Evolutionary conservation across 345 rosid species (phyloP), one percentile per base, ranked within the genome.

Genomic region (Corchorus capsularis): DNA sequence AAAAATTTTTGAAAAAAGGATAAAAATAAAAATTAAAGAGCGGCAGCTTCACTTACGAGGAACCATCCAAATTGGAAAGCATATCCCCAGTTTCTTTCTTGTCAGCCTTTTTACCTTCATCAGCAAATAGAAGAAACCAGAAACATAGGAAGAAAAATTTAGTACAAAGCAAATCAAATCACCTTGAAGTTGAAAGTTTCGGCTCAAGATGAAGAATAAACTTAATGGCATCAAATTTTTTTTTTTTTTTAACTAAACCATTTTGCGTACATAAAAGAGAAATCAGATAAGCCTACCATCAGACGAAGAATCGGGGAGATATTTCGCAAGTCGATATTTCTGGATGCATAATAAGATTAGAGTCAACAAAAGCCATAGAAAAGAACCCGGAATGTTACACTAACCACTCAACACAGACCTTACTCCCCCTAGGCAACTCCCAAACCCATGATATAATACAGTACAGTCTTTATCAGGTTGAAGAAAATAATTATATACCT

Each of bases 261-360:
- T 34, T 49, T 69, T 35, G 70, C 7, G 32, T 73, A 67, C 45
- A 52, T 8, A 50, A 63, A 77, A 63, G 66, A 52, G 43, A 69
- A 80, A 66, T 73, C 13, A 67, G 22, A 74, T 34, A 45, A 9
- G 64, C 83, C 66, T 83, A 96, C 99, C 99, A 88, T 96, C 99
- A 54, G 96, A 88, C 22, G 94, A 90, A 22, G 98, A 89, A 79
- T 96, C 99, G 32, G 99, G 99, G 37, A 93, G 89, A 85, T 90
- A 93, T 80, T 92, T 93, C 11, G 97, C 98, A 68, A 92, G 94
- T 75, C 98, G 90, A 83, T 96, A 96, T 87, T 93, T 96, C 98
- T 95, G 91, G 75, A 89, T 46, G 71, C 69, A 86, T 73, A 79
- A 74, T 2, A 77, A 74, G 75, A 76, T 69, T 63, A 59, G 17